Base-by-base conservation (phyloP, 495 filamentous ascomycete species). In the Penicillium bovifimosum region DNA sequence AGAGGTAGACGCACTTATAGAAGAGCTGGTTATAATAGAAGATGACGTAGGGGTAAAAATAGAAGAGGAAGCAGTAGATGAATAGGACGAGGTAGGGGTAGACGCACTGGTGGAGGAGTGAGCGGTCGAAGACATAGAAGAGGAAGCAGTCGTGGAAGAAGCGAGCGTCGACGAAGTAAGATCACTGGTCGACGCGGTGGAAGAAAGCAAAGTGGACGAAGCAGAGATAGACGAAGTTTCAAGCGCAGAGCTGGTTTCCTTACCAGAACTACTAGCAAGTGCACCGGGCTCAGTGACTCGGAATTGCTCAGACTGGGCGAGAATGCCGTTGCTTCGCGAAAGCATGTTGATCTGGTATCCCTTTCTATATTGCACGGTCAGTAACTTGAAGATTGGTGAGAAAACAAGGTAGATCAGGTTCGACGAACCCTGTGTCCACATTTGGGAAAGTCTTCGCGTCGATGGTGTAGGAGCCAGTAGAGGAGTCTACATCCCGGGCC, bases 311-410 rank as follows among this genome's bases (percentile, higher is more conserved):
- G 66, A 69, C 59, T 71, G 68, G 35, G 68, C 68, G 20, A 71
- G 50, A 46, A 71, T 69, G 16, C 64, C 66, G 41, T 53, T 54
- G 43, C 48, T 54, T 3, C 38, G 46, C 33, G 64, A 62, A 39
- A 66, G 39, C 40, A 71, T 50, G 54, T 71, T 69, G 62, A 71
- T 65, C 32, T 71, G 68, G 41, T 71, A 71, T 32, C 61, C 66
- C 18, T 55, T 50, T 13, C 66, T 69, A 24, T 35, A 48, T 38
- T 24, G 10, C 6, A 41, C 18, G 13, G 5, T 50, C 48, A 50
- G 48, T 50, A 14, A 13, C 1, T 41, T 6, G 34, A 14, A 14
- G 29, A 31, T 31, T 10, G 9, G 5, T 14, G 10, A 6, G 11
- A 4, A 39, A 13, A 17, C 2, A 10, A 33, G 11, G 20, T 24